Evolutionary conservation across 2,329 filamentous ascomycete species (phyloP), one percentile per base, ranked within the genome.

Genomic region (Parafenestella ontariensis): DNA sequence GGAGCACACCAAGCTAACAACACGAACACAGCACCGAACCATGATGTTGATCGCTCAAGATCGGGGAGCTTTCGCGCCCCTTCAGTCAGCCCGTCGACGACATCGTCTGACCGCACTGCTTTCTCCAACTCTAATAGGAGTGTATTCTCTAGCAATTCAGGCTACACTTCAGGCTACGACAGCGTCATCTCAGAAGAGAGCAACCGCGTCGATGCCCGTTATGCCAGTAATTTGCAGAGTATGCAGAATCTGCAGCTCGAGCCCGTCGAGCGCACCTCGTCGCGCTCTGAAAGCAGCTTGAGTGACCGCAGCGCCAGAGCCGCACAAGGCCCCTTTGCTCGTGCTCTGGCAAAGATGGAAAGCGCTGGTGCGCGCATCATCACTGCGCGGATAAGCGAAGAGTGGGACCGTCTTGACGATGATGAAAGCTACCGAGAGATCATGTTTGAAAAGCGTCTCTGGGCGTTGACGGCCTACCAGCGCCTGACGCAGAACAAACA

Each of bases 401-500:
- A 69, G 37, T 69, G 66, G 66, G 65, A 68, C 31, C 64, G 62
- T 13, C 58, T 69, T 13, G 64, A 65, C 6, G 66, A 68, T 21
- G 66, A 69, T 24, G 64, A 68, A 21, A 68, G 65, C 37, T 60
- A 56, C 20, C 64, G 65, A 37, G 66, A 69, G 37, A 59, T 69
- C 41, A 29, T 65, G 33, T 69, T 69, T 24, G 66, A 69, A 45
- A 67, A 69, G 42, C 57, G 66, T n/a, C 59, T 69, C 3, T 69
- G 66, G 66, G 65, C 65, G 20, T 28, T 69, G 28, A 65, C 62
- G 10, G 66, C 65, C 1, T 69, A 68, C 36, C 65, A 66, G 37
- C 65, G 66, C 31, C 48, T 69, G 24, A 69, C 66, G 8, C 65
- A 69, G 37, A 64, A 68, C 39, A 69, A 69, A 42, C 64, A 66